Conservation (phyloP, 2,329 filamentous ascomycete genomes). For the Aspergillus viridinutans region DNA sequence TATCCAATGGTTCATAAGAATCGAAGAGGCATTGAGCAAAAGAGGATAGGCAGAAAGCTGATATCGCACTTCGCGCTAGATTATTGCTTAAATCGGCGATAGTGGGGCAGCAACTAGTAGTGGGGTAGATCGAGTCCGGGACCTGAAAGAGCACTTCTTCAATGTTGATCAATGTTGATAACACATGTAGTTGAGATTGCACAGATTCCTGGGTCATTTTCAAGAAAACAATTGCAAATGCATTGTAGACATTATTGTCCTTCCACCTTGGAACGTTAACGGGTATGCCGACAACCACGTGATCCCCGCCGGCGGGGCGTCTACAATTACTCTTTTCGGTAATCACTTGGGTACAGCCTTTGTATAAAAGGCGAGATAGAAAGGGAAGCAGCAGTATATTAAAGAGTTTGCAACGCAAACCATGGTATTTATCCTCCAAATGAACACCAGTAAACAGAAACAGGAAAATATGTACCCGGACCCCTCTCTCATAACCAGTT, state of each 20-base stretch:
- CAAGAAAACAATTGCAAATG: not conserved
- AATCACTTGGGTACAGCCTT: not conserved
- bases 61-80: not conserved
- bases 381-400: no score
- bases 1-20: no score
- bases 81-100: not conserved
- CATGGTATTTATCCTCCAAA: not conserved
- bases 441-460: not conserved
- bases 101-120: not conserved
- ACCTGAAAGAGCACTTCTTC: not conserved
- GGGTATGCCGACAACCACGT: not conserved
- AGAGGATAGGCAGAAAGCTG: not conserved
- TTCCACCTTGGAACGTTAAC: not conserved
- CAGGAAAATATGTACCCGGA: not conserved
- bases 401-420: not conserved
- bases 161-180: not conserved
- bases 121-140: not conserved
- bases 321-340: not conserved
- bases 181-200: not conserved
- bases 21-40: not conserved
- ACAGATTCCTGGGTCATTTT: not conserved
- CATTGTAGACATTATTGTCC: not conserved
- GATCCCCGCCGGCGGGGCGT: not conserved
- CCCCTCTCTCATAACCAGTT: not conserved
- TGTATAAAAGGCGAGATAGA: not conserved